Evolutionary conservation across 768 basidiomycete species (phyloP), one percentile per base, ranked within the genome.

Genomic region (Phaeolepiota aurea): DNA sequence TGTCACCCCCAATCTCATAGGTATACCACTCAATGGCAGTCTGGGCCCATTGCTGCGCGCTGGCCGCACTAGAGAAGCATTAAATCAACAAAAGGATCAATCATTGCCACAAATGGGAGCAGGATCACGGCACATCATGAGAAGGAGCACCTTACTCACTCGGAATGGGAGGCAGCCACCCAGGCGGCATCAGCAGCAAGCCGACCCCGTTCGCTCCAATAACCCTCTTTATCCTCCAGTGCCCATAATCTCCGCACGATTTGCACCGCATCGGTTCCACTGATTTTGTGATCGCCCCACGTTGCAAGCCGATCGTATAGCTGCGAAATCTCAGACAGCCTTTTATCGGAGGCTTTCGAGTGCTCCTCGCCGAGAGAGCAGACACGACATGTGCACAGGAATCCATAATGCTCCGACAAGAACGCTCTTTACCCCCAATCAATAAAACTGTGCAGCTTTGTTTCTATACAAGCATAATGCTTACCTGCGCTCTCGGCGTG

Each of bases 181-280:
- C 65, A 72, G 4, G 66, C 65, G 7, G 73, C 76, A 51, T 82
- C 80, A 18, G 74, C 73, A 4, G 80, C 79, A 2, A 82, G 61
- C 46, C 68, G 61, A 7, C 80, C 81, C 28, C 79, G 63, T 57
- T 78, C 80, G 50, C 78, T 80, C 66, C 67, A 71, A 49, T 83
- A 82, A 0, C 76, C 77, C 58, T 83, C 81, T 47, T 72, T 65
- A 23, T 76, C 71, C 21, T 72, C 79, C 4, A 79, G 42, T 7
- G 57, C 45, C 80, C 79, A 83, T 16, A 81, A 79, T 39, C 63
- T 52, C 39, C 64, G 60, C 22, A 69, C 71, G 3, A 65, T 48
- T 10, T 60, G 55, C 44, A 76, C 64, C 3, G 79, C 79, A 41
- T 79, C 66, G 2, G 38, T 42, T 4, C 77, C 79, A 28, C 55